Evolutionary conservation across 805 yeast species (phyloP).

Genomic region (Kazachstania psychrophila): DNA sequence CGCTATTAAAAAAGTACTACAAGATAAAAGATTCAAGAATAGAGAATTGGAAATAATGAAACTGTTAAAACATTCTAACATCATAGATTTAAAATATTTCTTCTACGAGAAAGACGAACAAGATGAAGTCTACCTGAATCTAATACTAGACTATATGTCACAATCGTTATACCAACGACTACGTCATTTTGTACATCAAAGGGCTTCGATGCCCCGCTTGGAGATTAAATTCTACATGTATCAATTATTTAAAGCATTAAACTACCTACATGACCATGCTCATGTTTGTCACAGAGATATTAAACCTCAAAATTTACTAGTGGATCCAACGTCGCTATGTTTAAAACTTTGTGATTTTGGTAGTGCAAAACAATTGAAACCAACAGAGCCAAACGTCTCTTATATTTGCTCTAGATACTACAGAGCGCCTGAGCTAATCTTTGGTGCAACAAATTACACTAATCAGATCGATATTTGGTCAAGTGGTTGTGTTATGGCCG

Average conservation of each 20-base stretch:
- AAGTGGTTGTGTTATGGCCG: slow-evolving; percentile 97
- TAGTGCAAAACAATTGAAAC: slow-evolving; percentile 81
- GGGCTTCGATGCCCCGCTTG: slow-evolving; percentile 74
- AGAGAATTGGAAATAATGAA: slow-evolving; percentile 96
- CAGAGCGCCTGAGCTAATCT: slow-evolving; percentile 94
- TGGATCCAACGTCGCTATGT: slow-evolving; percentile 76
- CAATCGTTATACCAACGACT: slow-evolving; percentile 88
- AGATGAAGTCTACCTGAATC: slow-evolving; percentile 61
- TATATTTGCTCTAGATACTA: slow-evolving; percentile 95
- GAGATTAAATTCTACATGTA: slow-evolving; percentile 81
- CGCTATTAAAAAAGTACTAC: slow-evolving; percentile 93
- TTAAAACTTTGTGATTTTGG: slow-evolving; percentile 95
- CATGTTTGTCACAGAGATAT: slow-evolving; percentile 88
- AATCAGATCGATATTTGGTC: slow-evolving; percentile 97
- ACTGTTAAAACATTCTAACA: slow-evolving; percentile 71
- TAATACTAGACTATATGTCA: slow-evolving; percentile 89
- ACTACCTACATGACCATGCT: slow-evolving; percentile 68
- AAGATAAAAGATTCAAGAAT: slow-evolving; percentile 87
- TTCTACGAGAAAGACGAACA: slow-evolving; percentile 68
- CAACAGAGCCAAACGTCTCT: slow-evolving; percentile 88
- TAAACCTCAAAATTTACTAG: slow-evolving; percentile 82
- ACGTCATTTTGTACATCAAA: slow-evolving; percentile 69
- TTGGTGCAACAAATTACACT: slow-evolving; percentile 94
- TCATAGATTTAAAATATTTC: slow-evolving; percentile 79
- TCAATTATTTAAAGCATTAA: slow-evolving; percentile 66